Percentiles rank a stretch among this genome's conserved stretches.
These are phyloP conservation scores for Neonectria punicea DNA, from an alignment of 2,329 filamentous ascomycete species.

Conservation along the genomic window DNA sequence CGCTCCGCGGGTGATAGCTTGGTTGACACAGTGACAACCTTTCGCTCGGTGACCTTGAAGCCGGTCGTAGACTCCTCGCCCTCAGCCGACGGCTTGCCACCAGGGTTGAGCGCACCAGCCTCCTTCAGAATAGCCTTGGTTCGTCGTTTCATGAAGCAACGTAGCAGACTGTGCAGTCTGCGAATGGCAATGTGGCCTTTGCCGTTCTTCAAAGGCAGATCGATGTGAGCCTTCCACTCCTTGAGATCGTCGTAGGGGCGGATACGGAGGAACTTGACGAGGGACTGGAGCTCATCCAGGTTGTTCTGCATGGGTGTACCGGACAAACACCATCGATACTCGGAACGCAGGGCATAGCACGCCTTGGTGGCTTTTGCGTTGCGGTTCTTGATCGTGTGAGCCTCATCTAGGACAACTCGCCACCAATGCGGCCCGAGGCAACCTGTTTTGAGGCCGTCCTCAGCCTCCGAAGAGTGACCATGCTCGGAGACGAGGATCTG, in stretches of 20 bases:
- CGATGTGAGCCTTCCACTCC: constrained; percentile 93
- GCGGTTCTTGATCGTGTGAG: constrained; percentile 98
- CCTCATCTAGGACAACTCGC: constrained; percentile 93
- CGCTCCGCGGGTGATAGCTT: constrained; percentile 84
- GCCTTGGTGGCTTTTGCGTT: constrained; percentile 96
- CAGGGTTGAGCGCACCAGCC: constrained; percentile 82
- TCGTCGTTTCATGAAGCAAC: constrained; percentile 97
- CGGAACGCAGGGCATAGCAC: constrained; percentile 83
- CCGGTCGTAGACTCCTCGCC: constrained; percentile 67
- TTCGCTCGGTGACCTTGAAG: constrained; percentile 93
- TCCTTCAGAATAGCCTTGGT: constrained; percentile 97
- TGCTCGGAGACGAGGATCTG: constrained; percentile 95
- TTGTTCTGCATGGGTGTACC: constrained; percentile 99
- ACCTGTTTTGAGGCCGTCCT: constrained; percentile 75
- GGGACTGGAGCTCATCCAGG: constrained; percentile 91
- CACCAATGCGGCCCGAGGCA: constrained; percentile 96
- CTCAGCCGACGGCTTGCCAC: constrained; percentile 68
- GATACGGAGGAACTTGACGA: constrained; percentile 93
- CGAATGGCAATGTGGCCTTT: constrained; percentile 89
- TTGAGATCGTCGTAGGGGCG: constrained; percentile 88
- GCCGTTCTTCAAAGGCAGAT: constrained; percentile 87
- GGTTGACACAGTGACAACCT: constrained; percentile 82
- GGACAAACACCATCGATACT: constrained; percentile 95
- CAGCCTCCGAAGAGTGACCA: constrained; percentile 71
- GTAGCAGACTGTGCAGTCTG: constrained; percentile 83